Conservation (phyloP, 139 green algal genomes). For the Chlorella sp. region DNA sequence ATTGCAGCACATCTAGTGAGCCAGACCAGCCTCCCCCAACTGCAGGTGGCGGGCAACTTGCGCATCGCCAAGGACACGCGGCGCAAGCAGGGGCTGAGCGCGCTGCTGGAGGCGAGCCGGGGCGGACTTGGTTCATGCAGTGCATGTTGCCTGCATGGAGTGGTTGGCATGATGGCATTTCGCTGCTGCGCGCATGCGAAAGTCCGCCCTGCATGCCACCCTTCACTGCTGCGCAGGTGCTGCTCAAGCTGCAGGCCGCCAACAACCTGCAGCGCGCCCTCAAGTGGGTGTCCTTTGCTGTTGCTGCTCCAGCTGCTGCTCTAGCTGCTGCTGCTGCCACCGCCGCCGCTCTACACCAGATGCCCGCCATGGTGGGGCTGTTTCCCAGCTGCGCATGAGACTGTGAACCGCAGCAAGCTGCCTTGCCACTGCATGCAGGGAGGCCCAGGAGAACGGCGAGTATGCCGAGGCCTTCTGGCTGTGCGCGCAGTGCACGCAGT, state of each 20-base stretch:
- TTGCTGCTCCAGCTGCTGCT: neutral
- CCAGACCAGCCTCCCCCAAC: too few relatives aligned
- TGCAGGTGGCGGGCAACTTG: conserved; percentile 47
- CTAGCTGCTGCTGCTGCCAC: neutral
- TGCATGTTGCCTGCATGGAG: too few relatives aligned
- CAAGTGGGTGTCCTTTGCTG: conserved; percentile 31
- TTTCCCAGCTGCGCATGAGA: too few relatives aligned
- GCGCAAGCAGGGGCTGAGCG: conserved; percentile 45
- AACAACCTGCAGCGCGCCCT: conserved; percentile 46
- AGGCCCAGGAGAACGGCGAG: conserved; percentile 54
- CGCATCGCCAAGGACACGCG: conserved; percentile 43
- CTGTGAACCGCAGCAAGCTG: too few relatives aligned
- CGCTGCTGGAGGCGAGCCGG: conserved; percentile 37
- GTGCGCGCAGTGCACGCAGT: conserved; percentile 48
- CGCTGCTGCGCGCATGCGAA: too few relatives aligned
- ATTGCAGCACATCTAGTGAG: too few relatives aligned
- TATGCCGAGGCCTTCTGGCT: conserved; percentile 61
- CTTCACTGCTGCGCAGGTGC: neutral
- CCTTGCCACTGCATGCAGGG: conserved; percentile 30
- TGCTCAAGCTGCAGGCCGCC: conserved; percentile 47
- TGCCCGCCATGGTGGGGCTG: too few relatives aligned
- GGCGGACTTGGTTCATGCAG: too few relatives aligned
- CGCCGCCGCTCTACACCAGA: too few relatives aligned
- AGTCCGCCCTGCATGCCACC: too few relatives aligned
- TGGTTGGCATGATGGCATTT: too few relatives aligned